Evolutionary conservation across 2,329 filamentous ascomycete species (phyloP).

Genomic region (Chaetomiaceae sp.): DNA sequence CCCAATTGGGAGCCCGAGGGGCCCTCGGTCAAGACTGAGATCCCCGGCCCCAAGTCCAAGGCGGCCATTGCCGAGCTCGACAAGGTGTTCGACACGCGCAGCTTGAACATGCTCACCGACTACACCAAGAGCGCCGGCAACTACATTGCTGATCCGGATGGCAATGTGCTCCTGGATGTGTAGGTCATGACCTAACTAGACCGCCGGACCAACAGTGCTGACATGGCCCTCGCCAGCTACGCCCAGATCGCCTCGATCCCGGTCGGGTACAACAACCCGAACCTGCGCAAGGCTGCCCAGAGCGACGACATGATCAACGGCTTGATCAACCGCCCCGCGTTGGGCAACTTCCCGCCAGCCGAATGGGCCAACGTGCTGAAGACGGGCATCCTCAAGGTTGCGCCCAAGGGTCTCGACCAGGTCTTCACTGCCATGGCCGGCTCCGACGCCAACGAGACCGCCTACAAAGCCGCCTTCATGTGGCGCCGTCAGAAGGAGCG

Average conservation of each 20-base stretch:
- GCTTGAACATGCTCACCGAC: conserved; percentile 76
- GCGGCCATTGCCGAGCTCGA: conserved; percentile 65
- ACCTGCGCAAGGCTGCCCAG: conserved; percentile 63
- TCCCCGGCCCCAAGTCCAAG: conserved; percentile 73
- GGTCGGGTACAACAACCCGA: conserved; percentile 86
- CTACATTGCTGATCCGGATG: conserved; percentile 71
- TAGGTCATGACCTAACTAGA: too few relatives aligned
- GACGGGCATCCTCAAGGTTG: conserved; percentile 74
- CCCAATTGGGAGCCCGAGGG: conserved; percentile 42
- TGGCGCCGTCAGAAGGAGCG: conserved; percentile 78
- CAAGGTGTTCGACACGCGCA: conserved; percentile 79
- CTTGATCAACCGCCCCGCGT: conserved; percentile 81
- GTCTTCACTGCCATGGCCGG: conserved; percentile 88
- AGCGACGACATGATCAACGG: conserved; percentile 74
- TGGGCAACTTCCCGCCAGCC: conserved; percentile 84
- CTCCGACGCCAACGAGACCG: conserved; percentile 89
- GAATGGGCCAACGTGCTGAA: conserved; percentile 79
- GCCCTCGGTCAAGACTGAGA: conserved; percentile 52
- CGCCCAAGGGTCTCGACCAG: conserved; percentile 77
- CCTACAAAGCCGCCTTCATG: conserved; percentile 96
- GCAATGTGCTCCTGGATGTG: conserved; percentile 69
- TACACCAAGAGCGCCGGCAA: conserved; percentile 73
- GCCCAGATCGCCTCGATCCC: conserved; percentile 92
- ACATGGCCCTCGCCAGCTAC: conserved; percentile 52
- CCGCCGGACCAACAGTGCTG: too few relatives aligned